These are phyloP conservation scores for Dorcoceras hygrometricum DNA, from an alignment of 257 asterid species.

Conservation along the genomic window DNA sequence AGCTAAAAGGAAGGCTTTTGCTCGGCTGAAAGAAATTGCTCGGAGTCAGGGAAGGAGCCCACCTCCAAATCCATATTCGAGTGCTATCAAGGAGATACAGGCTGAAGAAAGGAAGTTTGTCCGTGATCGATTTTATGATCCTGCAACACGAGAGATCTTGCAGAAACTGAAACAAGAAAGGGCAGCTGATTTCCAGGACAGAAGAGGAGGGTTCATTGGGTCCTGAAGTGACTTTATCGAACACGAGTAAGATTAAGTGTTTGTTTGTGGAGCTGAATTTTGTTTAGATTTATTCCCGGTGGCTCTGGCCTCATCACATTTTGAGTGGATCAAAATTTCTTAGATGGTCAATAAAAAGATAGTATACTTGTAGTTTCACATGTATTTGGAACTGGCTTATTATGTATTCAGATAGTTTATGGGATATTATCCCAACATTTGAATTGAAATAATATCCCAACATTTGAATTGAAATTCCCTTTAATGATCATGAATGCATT, in stretches of 20 bases:
- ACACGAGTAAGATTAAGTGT: background rate
- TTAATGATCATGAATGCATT: background rate
- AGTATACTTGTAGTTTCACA: background rate
- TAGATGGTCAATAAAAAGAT: background rate
- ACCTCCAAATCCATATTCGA: conserved; percentile 78
- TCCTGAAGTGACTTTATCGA: conserved; percentile 14
- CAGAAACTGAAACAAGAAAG: conserved; percentile 47
- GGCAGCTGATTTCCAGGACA: conserved; percentile 38
- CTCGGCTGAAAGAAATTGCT: conserved; percentile 67
- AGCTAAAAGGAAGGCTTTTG: conserved; percentile 55
- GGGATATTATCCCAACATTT: background rate
- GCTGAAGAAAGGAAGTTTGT: conserved; percentile 68
- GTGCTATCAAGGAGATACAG: conserved; percentile 75
- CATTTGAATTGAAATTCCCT: background rate
- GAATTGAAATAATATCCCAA: background rate
- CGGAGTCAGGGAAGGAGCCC: conserved; percentile 64
- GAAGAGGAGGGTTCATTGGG: conserved; percentile 37
- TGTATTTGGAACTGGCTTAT: conserved; percentile 1
- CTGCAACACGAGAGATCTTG: conserved; percentile 31
- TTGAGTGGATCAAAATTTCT: background rate
- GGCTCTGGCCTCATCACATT: background rate
- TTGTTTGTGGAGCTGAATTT: background rate
- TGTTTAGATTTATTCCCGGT: background rate
- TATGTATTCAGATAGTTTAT: background rate
- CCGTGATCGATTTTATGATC: conserved; percentile 57